Conservation (phyloP, 805 yeast genomes). For the Candida alai region DNA sequence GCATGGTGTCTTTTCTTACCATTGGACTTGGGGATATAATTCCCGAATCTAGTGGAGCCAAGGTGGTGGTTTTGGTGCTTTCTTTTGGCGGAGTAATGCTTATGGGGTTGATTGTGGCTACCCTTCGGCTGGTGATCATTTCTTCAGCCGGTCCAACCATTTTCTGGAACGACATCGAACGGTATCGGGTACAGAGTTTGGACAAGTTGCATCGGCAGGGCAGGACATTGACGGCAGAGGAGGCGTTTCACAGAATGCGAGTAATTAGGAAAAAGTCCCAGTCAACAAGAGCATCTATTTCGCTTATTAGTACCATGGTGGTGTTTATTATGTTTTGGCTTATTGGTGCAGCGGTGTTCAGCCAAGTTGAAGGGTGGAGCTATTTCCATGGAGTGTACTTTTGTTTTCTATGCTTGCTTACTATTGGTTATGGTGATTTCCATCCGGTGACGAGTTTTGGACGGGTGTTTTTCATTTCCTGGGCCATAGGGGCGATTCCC, state of each 20-base stretch:
- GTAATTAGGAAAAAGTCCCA: slow-evolving; percentile 42
- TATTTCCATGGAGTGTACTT: slow-evolving; percentile 74
- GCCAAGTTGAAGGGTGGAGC: slow-evolving; percentile 61
- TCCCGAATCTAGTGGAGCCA: slow-evolving; percentile 51
- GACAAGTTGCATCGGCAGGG: slow-evolving; percentile 12
- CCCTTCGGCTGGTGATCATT: slow-evolving; percentile 62
- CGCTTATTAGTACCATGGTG: slow-evolving; percentile 37
- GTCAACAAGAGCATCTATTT: slow-evolving; percentile 32
- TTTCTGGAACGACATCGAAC: slow-evolving; percentile 63
- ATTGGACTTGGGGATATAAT: slow-evolving; percentile 77
- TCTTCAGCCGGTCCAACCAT: slow-evolving; percentile 60
- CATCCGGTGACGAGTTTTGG: slow-evolving; percentile 65
- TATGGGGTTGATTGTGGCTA: slow-evolving; percentile 69
- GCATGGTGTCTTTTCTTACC: slow-evolving; percentile 70
- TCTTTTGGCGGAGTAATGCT: slow-evolving; percentile 67
- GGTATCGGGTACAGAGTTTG: slow-evolving; percentile 35
- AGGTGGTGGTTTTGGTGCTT: slow-evolving; percentile 57
- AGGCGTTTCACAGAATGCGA: slow-evolving; percentile 56
- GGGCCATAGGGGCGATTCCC: slow-evolving; percentile 85
- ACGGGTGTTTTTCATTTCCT: slow-evolving; percentile 64
- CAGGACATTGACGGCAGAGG: slow-evolving; percentile 31
- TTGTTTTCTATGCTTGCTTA: slow-evolving; percentile 67
- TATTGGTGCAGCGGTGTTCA: slow-evolving; percentile 66
- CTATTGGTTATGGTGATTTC: slow-evolving; percentile 84
- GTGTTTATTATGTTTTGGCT: slow-evolving; percentile 62